Base-by-base conservation (phyloP, 2,329 filamentous ascomycete genomes). In the Colletotrichum sp. region DNA sequence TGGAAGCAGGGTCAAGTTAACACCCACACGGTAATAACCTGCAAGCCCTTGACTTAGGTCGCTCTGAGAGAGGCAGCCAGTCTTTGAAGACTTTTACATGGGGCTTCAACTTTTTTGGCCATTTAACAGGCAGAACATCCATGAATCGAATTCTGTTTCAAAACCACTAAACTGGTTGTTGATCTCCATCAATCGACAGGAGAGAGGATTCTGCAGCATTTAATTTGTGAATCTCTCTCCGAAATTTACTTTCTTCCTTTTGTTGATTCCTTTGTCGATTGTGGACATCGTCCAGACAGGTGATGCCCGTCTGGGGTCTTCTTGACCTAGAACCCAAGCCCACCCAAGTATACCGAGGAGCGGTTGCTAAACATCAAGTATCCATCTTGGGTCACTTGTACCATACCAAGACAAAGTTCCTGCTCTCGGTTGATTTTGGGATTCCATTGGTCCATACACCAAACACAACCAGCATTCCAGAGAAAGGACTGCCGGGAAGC, bases 131-230 rank as follows among this genome's bases (percentile, higher is more conserved):
- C 44, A 21, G 44, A 52, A 49, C 0, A 49, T 52, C 44, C 10
- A 2, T 21, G 10, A 21, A 52, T 21, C 2, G 18, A 21, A 5
- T 1, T 52, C 39, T 52, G 44, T 52, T n/a, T 52, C 10, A 0
- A 49, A n/a, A n/a, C 39, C 39, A 44, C 39, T n/a, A 44, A 44
- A 44, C 8, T 44, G 1, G 36, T 5, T 6, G 26, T 49, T 21
- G n/a, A 1, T 21, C 0, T 21, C n/a, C n/a, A 13, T 49, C 44
- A 49, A 49, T 13, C 0, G 2, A 4, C 10, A 49, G 1, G 0
- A 1, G 44, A n/a, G 39, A 39, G 39, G 44, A n/a, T 2, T 49
- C n/a, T 49, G n/a, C 6, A 21, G 44, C 44, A 21, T 26, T 5
- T 49, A 49, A 49, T 7, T 49, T 49, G 9, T 18, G 44, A 21